Conservation (phyloP, 176 grass and related monocot species). For the Oryza punctata region DNA sequence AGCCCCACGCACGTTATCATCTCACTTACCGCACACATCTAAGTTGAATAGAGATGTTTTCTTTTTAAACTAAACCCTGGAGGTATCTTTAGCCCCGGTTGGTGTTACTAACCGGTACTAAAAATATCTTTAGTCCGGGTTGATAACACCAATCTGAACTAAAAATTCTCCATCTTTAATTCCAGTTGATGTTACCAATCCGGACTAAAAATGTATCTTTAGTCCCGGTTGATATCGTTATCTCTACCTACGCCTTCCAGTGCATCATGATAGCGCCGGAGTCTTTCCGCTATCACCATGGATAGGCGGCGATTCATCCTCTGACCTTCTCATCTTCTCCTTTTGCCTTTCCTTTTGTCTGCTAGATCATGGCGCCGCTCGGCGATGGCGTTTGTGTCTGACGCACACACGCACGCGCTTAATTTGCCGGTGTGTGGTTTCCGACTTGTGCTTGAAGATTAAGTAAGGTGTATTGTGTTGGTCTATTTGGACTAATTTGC, state of each 20-base stretch:
- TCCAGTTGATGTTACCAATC: too few species aligned
- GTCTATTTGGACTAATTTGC: background rate
- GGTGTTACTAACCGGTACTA: too few species aligned
- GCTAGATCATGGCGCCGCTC: background rate
- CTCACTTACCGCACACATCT: too few species aligned
- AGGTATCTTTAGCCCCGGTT: too few species aligned
- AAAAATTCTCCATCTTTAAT: too few species aligned
- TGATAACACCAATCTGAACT: too few species aligned
- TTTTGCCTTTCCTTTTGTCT: background rate
- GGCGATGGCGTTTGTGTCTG: background rate
- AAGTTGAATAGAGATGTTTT: too few species aligned
- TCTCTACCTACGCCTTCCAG: background rate
- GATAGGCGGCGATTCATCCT: background rate
- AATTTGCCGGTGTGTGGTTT: background rate
- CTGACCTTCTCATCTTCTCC: background rate
- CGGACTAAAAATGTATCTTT: too few species aligned
- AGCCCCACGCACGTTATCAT: too few species aligned
- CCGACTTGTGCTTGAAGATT: constrained; percentile 6
- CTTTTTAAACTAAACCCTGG: too few species aligned
- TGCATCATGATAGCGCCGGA: constrained; percentile 26
- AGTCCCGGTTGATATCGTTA: too few species aligned
- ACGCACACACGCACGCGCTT: background rate
- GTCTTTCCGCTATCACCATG: constrained; percentile 32
- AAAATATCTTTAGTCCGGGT: too few species aligned
- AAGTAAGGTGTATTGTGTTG: background rate